Evolutionary conservation across 768 basidiomycete genomes (phyloP).

Genomic region (Leccinum olivaceopallidum): DNA sequence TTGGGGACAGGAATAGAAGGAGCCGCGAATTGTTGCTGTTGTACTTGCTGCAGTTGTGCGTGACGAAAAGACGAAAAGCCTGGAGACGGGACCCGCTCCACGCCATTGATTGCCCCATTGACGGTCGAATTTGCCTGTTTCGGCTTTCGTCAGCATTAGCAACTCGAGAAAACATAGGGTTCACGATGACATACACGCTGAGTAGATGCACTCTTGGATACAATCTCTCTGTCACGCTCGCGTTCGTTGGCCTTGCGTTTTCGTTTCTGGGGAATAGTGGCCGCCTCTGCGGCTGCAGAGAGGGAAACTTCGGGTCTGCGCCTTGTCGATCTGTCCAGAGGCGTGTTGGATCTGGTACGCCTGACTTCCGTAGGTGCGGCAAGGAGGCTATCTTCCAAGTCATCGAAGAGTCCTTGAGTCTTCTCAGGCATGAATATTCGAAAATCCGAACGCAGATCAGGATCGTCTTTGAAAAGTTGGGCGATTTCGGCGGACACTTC

Average conservation of each 20-base stretch:
- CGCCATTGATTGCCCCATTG: slow-evolving; percentile 20
- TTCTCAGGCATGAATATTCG: slow-evolving; percentile 72
- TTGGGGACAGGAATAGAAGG: slow-evolving; percentile 20
- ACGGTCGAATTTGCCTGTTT: slow-evolving; percentile 24
- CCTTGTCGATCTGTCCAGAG: slow-evolving; percentile 39
- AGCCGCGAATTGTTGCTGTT: slow-evolving; percentile 21
- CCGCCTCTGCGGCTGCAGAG: slow-evolving; percentile 36
- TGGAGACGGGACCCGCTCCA: slow-evolving; percentile 27
- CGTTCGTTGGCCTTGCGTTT: slow-evolving; percentile 60
- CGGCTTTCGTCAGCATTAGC: slow-evolving; percentile 15
- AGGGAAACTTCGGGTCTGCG: slow-evolving; percentile 48
- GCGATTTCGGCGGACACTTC: slow-evolving; percentile 72
- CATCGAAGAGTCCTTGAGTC: slow-evolving; percentile 50
- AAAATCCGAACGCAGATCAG: slow-evolving; percentile 73
- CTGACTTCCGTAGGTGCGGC: slow-evolving; percentile 27
- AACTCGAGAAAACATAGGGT: not conserved
- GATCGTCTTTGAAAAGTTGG: slow-evolving; percentile 70
- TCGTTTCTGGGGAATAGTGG: slow-evolving; percentile 62
- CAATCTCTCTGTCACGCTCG: slow-evolving; percentile 37
- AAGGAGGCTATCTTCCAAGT: slow-evolving; percentile 35
- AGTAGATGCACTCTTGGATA: slow-evolving; percentile 22
- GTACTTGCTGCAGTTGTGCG: slow-evolving; percentile 25
- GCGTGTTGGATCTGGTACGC: slow-evolving; percentile 38
- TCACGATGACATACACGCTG: slow-evolving; percentile 27
- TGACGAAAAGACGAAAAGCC: slow-evolving; percentile 24